Conservation (phyloP, 2,329 filamentous ascomycete species). For the Phialophora macrospora region DNA sequence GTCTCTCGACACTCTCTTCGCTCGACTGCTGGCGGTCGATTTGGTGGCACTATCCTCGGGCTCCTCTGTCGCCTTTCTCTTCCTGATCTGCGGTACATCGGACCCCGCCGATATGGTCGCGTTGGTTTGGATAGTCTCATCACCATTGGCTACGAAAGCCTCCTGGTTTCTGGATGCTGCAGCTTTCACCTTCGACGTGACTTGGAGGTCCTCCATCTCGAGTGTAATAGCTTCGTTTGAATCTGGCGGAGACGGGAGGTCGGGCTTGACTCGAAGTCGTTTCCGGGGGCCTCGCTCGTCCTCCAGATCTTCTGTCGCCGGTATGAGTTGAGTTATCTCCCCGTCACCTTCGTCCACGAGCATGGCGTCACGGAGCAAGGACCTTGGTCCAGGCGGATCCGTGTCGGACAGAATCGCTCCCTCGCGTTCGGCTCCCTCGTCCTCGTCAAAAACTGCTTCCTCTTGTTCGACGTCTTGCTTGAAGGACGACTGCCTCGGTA, state of each 20-base stretch:
- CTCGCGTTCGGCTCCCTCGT: constrained; percentile 20
- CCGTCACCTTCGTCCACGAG: constrained; percentile 3
- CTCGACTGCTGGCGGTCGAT: constrained; percentile 31
- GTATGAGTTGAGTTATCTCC: background rate
- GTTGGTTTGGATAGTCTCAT: background rate
- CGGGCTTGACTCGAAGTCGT: constrained; percentile 22
- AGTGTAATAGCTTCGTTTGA: constrained; percentile 17
- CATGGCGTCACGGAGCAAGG: background rate
- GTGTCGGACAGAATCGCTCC: background rate
- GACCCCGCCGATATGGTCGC: constrained; percentile 1
- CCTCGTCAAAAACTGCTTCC: constrained; percentile 20
- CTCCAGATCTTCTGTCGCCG: constrained; percentile 8
- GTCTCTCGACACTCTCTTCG: constrained; percentile 25
- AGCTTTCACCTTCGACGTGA: background rate
- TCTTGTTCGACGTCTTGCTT: constrained; percentile 18
- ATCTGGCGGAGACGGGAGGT: constrained; percentile 17
- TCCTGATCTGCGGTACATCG: constrained; percentile 17
- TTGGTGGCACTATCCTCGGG: constrained; percentile 20
- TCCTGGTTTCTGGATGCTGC: background rate
- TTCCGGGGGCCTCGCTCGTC: constrained; percentile 27
- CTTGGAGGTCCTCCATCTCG: constrained; percentile 7
- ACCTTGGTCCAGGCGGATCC: background rate
- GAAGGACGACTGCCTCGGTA: constrained; percentile 24
- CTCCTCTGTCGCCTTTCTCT: constrained; percentile 34
- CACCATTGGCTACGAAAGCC: background rate